Base-by-base conservation (phyloP, 2,329 filamentous ascomycete species). In the Alternaria tenuissima region DNA sequence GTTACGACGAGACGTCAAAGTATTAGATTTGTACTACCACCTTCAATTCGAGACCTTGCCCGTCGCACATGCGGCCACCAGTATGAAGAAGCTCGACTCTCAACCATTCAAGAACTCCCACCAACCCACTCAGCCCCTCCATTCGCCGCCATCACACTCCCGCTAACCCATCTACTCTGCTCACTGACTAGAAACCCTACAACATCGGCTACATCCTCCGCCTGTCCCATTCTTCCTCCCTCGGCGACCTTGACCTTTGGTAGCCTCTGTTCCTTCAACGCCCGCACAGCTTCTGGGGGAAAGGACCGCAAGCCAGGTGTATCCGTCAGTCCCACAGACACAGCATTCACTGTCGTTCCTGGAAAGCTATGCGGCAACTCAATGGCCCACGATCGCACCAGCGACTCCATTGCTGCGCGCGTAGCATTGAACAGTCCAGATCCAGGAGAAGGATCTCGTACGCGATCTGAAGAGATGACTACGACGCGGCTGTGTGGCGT, bases 131-230 rank as follows among this genome's bases (percentile, higher is more conserved):
- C 68, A 4, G 68, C 69, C 3, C 72, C 71, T 18, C 72, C 79
- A 53, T 79, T 70, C 36, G 69, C 74, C 24, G 71, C 69, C 12
- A 81, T 61, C 39, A 80, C 78, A 60, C 74, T 74, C 7, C 79
- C 79, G 49, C 74, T 80, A 41, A 75, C 65, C 67, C 78, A 80
- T 52, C 71, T 55, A 12, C 70, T 67, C 51, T 72, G 72, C 59
- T 79, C 78, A 61, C 70, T 70, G 11, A 72, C 74, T 42, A 80
- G 53, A 55, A 74, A 77, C 1, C 72, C 69, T 69, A 95, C 91
- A 85, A 87, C 62, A 90, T 94, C 76, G 82, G 94, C 73, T 87
- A 91, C 76, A 81, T 93, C 76, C 44, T 78, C 70, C 1, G 69
- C 38, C 42, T 56, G 68, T 2, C 70, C 73, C 57, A 76, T 65